Evolutionary conservation across 441 rosid genomes (phyloP).

Genomic region (Adansonia madagascariensis): DNA sequence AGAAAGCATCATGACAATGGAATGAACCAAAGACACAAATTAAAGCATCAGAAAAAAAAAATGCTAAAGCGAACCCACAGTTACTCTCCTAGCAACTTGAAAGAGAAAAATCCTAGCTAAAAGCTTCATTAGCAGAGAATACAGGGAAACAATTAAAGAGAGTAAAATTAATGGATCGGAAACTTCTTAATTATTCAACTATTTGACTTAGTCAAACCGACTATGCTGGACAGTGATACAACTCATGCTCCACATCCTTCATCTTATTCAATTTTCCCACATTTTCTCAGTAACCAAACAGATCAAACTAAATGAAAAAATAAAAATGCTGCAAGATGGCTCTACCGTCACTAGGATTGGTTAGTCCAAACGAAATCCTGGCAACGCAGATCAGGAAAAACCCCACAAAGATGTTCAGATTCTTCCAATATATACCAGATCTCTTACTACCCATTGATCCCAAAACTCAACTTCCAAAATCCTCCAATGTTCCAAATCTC

Average conservation of each 20-base stretch:
- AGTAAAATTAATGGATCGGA: not conserved
- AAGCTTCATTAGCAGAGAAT: conserved; percentile 5
- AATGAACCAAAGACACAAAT: conserved; percentile 17
- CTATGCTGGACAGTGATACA: not conserved
- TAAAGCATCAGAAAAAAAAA: not conserved
- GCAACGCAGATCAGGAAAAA: conserved; percentile 61
- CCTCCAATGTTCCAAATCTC: conserved; percentile 26
- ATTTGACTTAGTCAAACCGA: conserved; percentile 20
- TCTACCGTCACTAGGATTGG: conserved; percentile 84
- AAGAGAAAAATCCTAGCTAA: conserved; percentile 6
- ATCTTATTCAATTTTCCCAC: conserved; percentile 23
- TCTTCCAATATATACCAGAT: conserved; percentile 47
- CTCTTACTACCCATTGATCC: conserved; percentile 58
- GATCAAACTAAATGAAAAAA: not conserved
- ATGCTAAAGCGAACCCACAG: not conserved
- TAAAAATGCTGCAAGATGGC: conserved; percentile 20
- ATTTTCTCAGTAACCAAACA: conserved; percentile 33
- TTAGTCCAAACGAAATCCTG: conserved; percentile 58
- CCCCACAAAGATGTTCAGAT: conserved; percentile 55
- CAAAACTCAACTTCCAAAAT: conserved; percentile 28
- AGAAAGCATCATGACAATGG: conserved; percentile 13
- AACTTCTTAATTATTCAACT: not conserved
- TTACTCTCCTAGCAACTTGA: not conserved
- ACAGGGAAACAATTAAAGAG: not conserved
- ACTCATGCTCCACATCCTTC: not conserved